These are phyloP conservation scores for Amphichorda felina DNA, from an alignment of 2,329 filamentous ascomycete genomes.

Conservation along the genomic window DNA sequence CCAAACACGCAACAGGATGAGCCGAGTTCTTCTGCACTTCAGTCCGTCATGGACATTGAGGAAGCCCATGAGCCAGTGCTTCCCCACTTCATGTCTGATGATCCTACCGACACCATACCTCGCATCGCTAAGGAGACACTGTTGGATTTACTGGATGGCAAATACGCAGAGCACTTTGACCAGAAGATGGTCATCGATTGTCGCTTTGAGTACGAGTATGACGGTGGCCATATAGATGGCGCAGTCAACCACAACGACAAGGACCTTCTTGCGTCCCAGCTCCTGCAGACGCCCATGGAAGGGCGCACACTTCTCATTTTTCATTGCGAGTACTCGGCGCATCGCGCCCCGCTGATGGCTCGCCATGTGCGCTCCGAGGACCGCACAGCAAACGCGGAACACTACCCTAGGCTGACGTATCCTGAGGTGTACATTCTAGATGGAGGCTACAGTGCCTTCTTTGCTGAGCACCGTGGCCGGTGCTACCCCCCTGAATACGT, in stretches of 20 bases:
- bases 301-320: constrained; percentile 76
- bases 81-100: constrained; percentile 73
- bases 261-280: constrained; percentile 65
- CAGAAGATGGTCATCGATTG: constrained; percentile 87
- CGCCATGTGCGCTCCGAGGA: constrained; percentile 86
- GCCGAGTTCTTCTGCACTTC: constrained; percentile 33
- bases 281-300: constrained; percentile 59
- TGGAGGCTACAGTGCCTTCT: constrained; percentile 93
- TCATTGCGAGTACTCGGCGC: constrained; percentile 97
- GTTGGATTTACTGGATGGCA: constrained; percentile 76
- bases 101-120: constrained; percentile 75
- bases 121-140: constrained; percentile 76
- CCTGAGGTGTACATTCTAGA: constrained; percentile 96
- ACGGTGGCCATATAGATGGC: constrained; percentile 87
- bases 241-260: constrained; percentile 97
- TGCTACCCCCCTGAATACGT: constrained; percentile 95
- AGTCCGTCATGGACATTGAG: constrained; percentile 76
- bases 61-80: constrained; percentile 61
- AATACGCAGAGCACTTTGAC: constrained; percentile 64
- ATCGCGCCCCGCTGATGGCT: constrained; percentile 92
- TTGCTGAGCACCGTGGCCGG: constrained; percentile 60
- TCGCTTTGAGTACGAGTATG: constrained; percentile 97
- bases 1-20: constrained; percentile 51
- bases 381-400: constrained; percentile 71
- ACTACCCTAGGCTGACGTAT: constrained; percentile 83